phyloP scores from a whole-genome alignment of 106 monocot species.

The Phalaenopsis equestris region DNA sequence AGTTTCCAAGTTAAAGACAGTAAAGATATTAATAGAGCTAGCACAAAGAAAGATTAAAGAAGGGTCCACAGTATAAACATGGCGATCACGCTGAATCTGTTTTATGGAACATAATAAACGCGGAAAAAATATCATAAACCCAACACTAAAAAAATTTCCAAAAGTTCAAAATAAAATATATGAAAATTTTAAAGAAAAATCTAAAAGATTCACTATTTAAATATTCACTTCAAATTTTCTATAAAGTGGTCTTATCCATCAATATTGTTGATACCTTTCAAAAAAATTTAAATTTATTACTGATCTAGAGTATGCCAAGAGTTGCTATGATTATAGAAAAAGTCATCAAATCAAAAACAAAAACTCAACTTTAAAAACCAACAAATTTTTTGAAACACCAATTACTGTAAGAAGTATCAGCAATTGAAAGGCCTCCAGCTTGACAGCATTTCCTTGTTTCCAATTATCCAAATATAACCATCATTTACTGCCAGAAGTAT shows the following conservation, averaged over 20 bases:
- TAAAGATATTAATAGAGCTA: background rate
- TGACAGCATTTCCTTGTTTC: background rate
- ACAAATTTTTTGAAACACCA: background rate
- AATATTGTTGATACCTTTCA: background rate
- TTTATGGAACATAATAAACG: background rate
- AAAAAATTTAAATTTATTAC: background rate
- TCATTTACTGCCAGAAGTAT: background rate
- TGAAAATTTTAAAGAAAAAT: background rate
- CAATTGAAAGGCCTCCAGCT: background rate
- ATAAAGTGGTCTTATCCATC: background rate
- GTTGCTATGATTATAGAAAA: background rate
- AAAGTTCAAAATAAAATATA: background rate
- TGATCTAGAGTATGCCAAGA: background rate
- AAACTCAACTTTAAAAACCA: background rate
- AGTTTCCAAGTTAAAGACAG: background rate
- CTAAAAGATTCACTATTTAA: background rate
- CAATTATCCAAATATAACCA: too few relatives aligned
- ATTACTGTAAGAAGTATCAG: background rate
- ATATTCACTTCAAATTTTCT: background rate
- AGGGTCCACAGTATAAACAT: background rate
- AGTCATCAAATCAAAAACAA: background rate
- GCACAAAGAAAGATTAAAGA: background rate
- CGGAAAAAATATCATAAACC: background rate
- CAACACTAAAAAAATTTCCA: background rate
- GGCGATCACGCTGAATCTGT: background rate